Evolutionary conservation across 1,284 basidiomycete genomes (phyloP).

Genomic region (Cutaneotrichosporon mucoides): DNA sequence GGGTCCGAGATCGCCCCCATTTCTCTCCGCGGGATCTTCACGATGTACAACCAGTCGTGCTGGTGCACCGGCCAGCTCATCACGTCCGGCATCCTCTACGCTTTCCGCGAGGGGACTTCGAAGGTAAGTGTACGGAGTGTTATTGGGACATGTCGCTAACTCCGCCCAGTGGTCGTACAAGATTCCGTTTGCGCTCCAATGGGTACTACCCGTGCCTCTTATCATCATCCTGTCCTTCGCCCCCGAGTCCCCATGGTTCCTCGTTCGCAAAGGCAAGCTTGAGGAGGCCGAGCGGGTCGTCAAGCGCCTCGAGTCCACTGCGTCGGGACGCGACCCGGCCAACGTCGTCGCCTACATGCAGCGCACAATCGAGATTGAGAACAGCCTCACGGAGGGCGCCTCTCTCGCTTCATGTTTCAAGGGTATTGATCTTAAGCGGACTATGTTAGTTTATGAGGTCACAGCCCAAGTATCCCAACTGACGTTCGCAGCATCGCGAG

Average conservation of each 20-base stretch:
- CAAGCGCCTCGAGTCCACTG: slow-evolving; percentile 18
- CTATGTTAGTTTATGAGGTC: slow-evolving; percentile 10
- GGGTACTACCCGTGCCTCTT: slow-evolving; percentile 44
- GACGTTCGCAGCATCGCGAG: background rate
- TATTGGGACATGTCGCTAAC: too few species aligned
- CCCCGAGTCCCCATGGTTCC: slow-evolving; percentile 37
- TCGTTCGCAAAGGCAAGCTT: slow-evolving; percentile 33
- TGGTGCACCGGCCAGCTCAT: slow-evolving; percentile 44
- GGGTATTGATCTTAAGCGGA: slow-evolving; percentile 24
- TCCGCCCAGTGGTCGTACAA: slow-evolving; percentile 35
- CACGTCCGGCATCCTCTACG: slow-evolving; percentile 50
- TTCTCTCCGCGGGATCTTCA: slow-evolving; percentile 40
- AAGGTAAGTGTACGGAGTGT: background rate
- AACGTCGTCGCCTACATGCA: slow-evolving; percentile 33
- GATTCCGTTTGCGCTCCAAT: slow-evolving; percentile 30
- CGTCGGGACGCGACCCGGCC: slow-evolving; percentile 21
- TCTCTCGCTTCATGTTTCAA: slow-evolving; percentile 27
- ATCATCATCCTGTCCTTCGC: slow-evolving; percentile 34
- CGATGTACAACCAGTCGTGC: slow-evolving; percentile 49
- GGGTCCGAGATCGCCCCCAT: slow-evolving; percentile 51
- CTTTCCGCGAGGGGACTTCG: slow-evolving; percentile 25
- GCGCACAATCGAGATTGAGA: slow-evolving; percentile 36
- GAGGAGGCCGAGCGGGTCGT: slow-evolving; percentile 34
- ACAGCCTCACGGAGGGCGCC: slow-evolving; percentile 16
- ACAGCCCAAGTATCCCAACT: too few species aligned